These are phyloP conservation scores for Madurella fahalii DNA, from an alignment of 2,329 filamentous ascomycete species.

Conservation along the genomic window DNA sequence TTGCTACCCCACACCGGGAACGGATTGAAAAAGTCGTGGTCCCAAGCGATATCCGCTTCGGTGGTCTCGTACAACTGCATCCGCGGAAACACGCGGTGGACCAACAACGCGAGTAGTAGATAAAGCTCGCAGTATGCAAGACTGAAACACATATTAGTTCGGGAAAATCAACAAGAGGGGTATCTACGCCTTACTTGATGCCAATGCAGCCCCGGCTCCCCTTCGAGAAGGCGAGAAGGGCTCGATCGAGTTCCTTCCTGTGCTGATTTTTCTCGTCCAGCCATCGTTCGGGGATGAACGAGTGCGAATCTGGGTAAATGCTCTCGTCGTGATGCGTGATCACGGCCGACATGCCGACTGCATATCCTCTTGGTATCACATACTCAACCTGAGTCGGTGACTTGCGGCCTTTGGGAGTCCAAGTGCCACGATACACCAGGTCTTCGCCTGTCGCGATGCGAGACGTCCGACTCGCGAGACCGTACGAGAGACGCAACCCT, in stretches of 20 bases:
- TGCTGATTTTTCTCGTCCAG: constrained; percentile 2
- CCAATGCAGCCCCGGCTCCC: neutral
- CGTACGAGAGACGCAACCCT: constrained; percentile 4
- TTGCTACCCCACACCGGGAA: neutral
- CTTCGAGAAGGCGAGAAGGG: neutral
- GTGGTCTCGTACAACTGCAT: neutral
- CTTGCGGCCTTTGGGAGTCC: neutral
- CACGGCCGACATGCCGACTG: neutral
- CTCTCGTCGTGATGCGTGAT: constrained; percentile 1
- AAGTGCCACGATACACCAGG: neutral
- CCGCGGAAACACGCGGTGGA: neutral
- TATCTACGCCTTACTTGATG: neutral
- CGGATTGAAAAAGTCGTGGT: constrained; percentile 2
- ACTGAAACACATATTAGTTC: neutral
- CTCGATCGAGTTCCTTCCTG: neutral
- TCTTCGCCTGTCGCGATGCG: neutral
- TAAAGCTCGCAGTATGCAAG: constrained; percentile 1
- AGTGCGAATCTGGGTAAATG: neutral
- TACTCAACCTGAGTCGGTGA: neutral
- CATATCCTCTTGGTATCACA: neutral
- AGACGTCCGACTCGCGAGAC: neutral
- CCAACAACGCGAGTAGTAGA: neutral
- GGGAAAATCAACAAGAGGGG: neutral
- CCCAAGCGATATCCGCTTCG: neutral
- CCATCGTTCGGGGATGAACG: neutral